Evolutionary conservation across 78 protist species (phyloP).

Genomic region (Monocercomonoides exilis): DNA sequence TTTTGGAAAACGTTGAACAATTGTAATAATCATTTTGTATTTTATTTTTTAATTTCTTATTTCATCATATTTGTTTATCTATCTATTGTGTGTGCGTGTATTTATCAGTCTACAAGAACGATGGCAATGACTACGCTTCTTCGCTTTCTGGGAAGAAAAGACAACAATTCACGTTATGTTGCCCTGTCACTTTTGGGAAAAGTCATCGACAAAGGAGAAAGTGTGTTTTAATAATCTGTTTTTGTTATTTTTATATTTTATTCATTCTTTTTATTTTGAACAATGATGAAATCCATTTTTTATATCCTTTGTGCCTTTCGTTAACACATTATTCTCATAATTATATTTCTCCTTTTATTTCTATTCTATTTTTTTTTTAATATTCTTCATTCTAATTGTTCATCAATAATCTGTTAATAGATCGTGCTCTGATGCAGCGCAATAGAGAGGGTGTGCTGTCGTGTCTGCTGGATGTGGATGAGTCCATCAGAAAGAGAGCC

Average conservation of each 20-base stretch:
- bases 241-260: not conserved
- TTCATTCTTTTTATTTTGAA: slow-evolving; percentile 5
- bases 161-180: not conserved
- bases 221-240: not conserved
- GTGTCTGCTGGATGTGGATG: not conserved
- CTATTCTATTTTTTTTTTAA: not conserved
- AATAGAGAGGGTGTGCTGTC: not conserved
- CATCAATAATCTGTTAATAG: not conserved
- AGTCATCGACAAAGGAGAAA: not conserved
- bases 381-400: not conserved
- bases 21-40: too few relatives aligned
- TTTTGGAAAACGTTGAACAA: too few relatives aligned
- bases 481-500: not conserved
- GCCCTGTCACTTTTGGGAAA: not conserved
- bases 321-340: not conserved
- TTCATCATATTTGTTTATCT: not conserved
- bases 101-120: not conserved
- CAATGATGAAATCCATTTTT: too few relatives aligned
- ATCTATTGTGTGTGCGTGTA: not conserved
- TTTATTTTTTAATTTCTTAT: not conserved
- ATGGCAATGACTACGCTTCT: not conserved
- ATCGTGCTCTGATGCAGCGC: not conserved
- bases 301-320: too few relatives aligned
- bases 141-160: not conserved
- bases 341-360: not conserved